Percentiles rank a stretch among this genome's conserved stretches.
Evolutionary conservation across 805 yeast species (phyloP).

Genomic region (Sugiyamaella lignohabitans): DNA sequence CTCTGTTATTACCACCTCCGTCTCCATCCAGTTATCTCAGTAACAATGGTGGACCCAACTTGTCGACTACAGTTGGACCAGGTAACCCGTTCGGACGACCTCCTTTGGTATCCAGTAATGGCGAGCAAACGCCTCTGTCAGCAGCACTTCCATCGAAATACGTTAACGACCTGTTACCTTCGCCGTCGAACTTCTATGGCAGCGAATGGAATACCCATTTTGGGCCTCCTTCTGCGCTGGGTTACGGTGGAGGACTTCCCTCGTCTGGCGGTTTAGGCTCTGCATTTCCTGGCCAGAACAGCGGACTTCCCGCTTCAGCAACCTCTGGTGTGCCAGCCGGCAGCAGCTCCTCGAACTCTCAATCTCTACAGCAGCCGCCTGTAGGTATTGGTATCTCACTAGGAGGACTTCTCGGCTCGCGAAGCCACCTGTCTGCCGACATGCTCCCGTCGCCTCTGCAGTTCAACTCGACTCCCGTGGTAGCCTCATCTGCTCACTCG

Average conservation of each 20-base stretch:
- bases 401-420: slow-evolving; percentile 6
- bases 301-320: neutral
- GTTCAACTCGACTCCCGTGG: slow-evolving; percentile 25
- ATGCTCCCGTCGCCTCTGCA: slow-evolving; percentile 27
- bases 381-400: slow-evolving; percentile 16
- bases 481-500: slow-evolving; percentile 18
- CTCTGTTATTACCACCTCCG: slow-evolving; percentile 30
- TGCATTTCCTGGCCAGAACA: slow-evolving; percentile 3
- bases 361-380: slow-evolving; percentile 6
- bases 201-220: slow-evolving; percentile 50
- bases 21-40: slow-evolving; percentile 30
- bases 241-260: slow-evolving; percentile 10
- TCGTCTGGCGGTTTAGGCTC: slow-evolving; percentile 5
- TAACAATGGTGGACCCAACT: slow-evolving; percentile 15
- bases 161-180: slow-evolving; percentile 67
- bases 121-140: neutral
- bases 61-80: slow-evolving; percentile 23
- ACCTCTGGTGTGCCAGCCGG: no score
- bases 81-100: slow-evolving; percentile 32
- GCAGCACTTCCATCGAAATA: slow-evolving; percentile 39
- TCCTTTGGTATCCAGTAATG: slow-evolving; percentile 38
- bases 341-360: neutral
- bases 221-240: slow-evolving; percentile 24
- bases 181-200: slow-evolving; percentile 71
- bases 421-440: slow-evolving; percentile 17